phyloP scores from a whole-genome alignment of 768 basidiomycete genomes.

The Tricholoma sp. region DNA sequence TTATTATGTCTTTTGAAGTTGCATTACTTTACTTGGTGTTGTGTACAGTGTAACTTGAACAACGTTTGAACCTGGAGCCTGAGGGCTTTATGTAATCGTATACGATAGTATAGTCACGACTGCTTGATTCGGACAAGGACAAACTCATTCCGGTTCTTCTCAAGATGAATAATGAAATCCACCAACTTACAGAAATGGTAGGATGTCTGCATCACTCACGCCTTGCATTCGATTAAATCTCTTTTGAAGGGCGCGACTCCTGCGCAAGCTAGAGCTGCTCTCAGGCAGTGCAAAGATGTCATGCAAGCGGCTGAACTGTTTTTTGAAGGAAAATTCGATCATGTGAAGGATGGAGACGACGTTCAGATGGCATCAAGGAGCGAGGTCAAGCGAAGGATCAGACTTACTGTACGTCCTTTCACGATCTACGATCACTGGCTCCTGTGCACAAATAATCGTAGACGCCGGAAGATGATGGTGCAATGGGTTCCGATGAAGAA shows the following conservation, averaged over 20 bases:
- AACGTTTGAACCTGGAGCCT: too few relatives aligned
- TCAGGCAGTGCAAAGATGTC: constrained; percentile 80
- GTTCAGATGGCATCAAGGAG: constrained; percentile 35
- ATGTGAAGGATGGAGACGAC: constrained; percentile 59
- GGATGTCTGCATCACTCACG: constrained; percentile 5
- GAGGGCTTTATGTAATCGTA: neutral
- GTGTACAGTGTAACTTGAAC: neutral
- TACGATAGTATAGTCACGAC: too few relatives aligned
- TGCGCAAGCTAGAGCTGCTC: constrained; percentile 78
- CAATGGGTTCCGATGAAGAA: constrained; percentile 39
- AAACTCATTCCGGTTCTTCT: neutral
- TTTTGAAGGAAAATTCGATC: constrained; percentile 80
- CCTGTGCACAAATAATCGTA: constrained; percentile 19
- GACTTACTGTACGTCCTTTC: constrained; percentile 22
- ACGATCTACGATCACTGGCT: neutral
- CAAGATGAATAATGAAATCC: constrained; percentile 46
- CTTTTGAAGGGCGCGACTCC: constrained; percentile 67
- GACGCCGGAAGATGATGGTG: constrained; percentile 62
- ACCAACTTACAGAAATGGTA: constrained; percentile 54
- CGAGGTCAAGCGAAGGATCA: constrained; percentile 18
- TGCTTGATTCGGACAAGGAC: neutral
- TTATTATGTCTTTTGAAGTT: constrained; percentile 2
- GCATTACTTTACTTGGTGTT: neutral
- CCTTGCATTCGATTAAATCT: constrained; percentile 5
- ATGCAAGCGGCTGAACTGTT: constrained; percentile 87